phyloP scores from a whole-genome alignment of 495 filamentous ascomycete genomes.

The Wilcoxina mikolae region DNA sequence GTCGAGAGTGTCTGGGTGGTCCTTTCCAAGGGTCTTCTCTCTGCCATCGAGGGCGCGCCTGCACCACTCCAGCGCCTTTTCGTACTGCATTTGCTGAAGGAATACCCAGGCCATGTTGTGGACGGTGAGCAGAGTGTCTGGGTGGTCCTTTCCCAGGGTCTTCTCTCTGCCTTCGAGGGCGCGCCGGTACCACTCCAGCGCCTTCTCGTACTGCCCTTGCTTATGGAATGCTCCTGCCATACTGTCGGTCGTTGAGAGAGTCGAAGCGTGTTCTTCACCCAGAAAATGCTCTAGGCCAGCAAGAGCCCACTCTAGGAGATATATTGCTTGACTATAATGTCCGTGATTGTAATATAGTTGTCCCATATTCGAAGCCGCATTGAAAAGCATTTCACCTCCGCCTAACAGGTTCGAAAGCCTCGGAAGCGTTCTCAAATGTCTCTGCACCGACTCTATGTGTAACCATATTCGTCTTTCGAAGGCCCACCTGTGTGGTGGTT shows the following conservation, averaged over 20 bases:
- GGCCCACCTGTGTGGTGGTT: slow-evolving; percentile 1
- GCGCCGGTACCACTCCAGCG: slow-evolving; percentile 9
- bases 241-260: neutral
- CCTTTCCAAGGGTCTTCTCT: slow-evolving; percentile 12
- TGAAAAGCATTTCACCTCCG: neutral
- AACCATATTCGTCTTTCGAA: neutral
- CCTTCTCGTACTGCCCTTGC: slow-evolving; percentile 8
- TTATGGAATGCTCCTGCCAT: slow-evolving; percentile 5
- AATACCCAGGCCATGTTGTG: slow-evolving; percentile 7
- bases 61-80: slow-evolving; percentile 18
- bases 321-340: neutral
- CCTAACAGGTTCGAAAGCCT: neutral
- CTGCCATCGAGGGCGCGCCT: slow-evolving; percentile 9
- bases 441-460: neutral
- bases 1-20: neutral
- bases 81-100: slow-evolving; percentile 14
- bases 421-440: neutral
- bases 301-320: neutral
- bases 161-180: slow-evolving; percentile 5
- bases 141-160: neutral
- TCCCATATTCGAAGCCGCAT: neutral
- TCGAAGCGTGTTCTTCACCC: neutral
- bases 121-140: slow-evolving; percentile 1
- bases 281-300: neutral
- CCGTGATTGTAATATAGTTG: neutral